Percentiles rank a stretch among this genome's conserved stretches.
phyloP scores from a whole-genome alignment of 2,329 filamentous ascomycete genomes.

The Ascochyta clinopodiicola region DNA sequence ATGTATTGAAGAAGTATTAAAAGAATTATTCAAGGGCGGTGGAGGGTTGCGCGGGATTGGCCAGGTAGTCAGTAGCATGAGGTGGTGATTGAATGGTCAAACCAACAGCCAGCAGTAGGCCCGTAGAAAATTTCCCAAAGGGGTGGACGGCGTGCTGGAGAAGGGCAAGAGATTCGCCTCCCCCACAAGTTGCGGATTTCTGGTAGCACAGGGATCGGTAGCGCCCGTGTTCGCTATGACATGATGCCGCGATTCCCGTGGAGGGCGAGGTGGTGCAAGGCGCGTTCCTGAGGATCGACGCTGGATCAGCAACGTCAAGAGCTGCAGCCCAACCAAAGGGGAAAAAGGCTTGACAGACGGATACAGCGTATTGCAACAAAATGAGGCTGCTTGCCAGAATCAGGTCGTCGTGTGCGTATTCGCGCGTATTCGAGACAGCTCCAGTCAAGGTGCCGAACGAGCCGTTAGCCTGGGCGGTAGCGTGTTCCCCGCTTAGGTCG shows the following conservation, averaged over 20 bases:
- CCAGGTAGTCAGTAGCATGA: not conserved
- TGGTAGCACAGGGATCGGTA: constrained; percentile 7
- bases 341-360: not conserved
- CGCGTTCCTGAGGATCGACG: constrained; percentile 18
- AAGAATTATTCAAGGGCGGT: not conserved
- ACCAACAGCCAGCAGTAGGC: not conserved
- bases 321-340: not conserved
- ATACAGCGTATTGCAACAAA: too few species aligned
- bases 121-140: not conserved
- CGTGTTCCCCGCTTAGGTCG: constrained; percentile 18
- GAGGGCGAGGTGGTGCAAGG: not conserved
- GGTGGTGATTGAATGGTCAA: not conserved
- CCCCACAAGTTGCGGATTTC: constrained; percentile 8
- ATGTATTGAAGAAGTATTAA: constrained; percentile 6
- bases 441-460: constrained; percentile 10
- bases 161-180: constrained; percentile 4
- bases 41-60: not conserved
- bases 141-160: not conserved
- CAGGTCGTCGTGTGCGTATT: constrained; percentile 3
- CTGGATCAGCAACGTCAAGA: not conserved
- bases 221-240: not conserved
- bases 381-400: too few species aligned
- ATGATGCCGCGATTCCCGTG: constrained; percentile 15
- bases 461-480: constrained; percentile 1
- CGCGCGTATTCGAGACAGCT: constrained; percentile 11